phyloP scores from a whole-genome alignment of 2,329 filamentous ascomycete genomes.

The Chaetothyriales sp. region DNA sequence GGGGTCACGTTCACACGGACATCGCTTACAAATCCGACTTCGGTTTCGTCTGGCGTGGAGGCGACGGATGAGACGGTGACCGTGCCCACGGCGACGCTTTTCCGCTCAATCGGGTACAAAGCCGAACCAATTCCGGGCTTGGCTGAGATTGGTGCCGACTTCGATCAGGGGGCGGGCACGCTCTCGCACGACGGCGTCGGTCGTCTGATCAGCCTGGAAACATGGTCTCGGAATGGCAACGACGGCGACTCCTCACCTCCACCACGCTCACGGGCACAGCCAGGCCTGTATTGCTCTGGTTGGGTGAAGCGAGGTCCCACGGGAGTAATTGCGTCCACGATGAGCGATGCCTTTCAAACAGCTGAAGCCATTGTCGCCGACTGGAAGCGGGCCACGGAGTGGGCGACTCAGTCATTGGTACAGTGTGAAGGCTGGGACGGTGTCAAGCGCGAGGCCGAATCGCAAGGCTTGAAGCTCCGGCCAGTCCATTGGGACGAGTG shows the following conservation, averaged over 20 bases:
- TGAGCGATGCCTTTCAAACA: conserved; percentile 85
- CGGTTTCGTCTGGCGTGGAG: conserved; percentile 37
- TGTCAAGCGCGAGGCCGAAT: conserved; percentile 47
- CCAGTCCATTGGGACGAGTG: conserved; percentile 75
- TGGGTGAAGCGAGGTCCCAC: conserved; percentile 95
- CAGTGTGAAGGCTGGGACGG: conserved; percentile 59
- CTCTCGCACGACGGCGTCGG: conserved; percentile 73
- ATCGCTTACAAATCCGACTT: conserved; percentile 35
- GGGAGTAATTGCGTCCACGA: conserved; percentile 88
- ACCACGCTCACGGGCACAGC: conserved; percentile 41
- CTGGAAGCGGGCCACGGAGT: conserved; percentile 35
- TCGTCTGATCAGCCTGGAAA: conserved; percentile 42
- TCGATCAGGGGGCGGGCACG: conserved; percentile 59
- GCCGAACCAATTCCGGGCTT: conserved; percentile 66
- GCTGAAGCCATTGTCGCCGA: conserved; percentile 74
- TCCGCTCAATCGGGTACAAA: conserved; percentile 91
- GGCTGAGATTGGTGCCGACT: conserved; percentile 57
- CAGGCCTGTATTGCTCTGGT: conserved; percentile 66
- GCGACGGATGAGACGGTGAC: conserved; percentile 34
- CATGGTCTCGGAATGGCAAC: conserved; percentile 2
- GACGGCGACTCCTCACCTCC: no score
- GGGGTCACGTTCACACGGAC: conserved; percentile 53
- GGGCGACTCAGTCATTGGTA: conserved; percentile 14
- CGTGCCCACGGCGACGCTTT: conserved; percentile 58
- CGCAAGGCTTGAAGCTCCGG: conserved; percentile 36